A percentile compares a stretch with the other conserved stretches of the same genome.
Evolutionary conservation across 192 early-diverging fungal species (phyloP).

Genomic region (Coemansia sp.): DNA sequence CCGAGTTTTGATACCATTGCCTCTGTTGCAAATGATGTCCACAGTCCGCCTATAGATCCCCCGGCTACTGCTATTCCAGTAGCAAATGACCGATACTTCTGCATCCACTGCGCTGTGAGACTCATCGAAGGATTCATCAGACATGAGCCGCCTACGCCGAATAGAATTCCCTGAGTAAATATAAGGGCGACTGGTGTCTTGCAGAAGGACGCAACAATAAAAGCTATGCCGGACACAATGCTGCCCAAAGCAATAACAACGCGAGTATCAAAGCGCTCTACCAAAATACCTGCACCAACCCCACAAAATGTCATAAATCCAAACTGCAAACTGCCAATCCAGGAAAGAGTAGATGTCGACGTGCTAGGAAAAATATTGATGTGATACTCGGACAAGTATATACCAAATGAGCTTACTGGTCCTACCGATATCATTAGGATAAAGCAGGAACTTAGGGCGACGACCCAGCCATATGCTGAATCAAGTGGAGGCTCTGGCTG

Average conservation of each 20-base stretch:
- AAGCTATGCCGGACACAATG: constrained; percentile 10
- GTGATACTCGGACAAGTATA: constrained; percentile 29
- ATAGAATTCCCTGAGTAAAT: constrained; percentile 70
- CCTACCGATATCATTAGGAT: constrained; percentile 36
- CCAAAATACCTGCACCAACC: constrained; percentile 23
- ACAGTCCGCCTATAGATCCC: constrained; percentile 68
- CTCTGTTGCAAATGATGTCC: constrained; percentile 57
- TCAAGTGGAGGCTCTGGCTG: not conserved
- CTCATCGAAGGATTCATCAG: constrained; percentile 63
- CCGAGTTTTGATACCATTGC: constrained; percentile 58
- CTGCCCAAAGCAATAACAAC: constrained; percentile 12
- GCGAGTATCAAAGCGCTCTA: constrained; percentile 19
- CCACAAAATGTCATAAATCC: constrained; percentile 29
- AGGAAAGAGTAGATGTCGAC: constrained; percentile 24
- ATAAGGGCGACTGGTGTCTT: constrained; percentile 58
- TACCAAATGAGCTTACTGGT: constrained; percentile 24
- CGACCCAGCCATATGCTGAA: constrained; percentile 21
- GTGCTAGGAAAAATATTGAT: constrained; percentile 19
- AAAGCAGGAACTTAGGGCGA: constrained; percentile 27
- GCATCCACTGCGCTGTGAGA: constrained; percentile 70
- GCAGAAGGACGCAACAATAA: constrained; percentile 31
- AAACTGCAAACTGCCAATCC: constrained; percentile 49
- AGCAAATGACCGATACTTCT: constrained; percentile 63
- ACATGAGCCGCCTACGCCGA: constrained; percentile 63
- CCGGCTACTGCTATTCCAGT: constrained; percentile 71